Conservation (phyloP, 768 basidiomycete species). For the Hygrophoropsis aurantiaca region DNA sequence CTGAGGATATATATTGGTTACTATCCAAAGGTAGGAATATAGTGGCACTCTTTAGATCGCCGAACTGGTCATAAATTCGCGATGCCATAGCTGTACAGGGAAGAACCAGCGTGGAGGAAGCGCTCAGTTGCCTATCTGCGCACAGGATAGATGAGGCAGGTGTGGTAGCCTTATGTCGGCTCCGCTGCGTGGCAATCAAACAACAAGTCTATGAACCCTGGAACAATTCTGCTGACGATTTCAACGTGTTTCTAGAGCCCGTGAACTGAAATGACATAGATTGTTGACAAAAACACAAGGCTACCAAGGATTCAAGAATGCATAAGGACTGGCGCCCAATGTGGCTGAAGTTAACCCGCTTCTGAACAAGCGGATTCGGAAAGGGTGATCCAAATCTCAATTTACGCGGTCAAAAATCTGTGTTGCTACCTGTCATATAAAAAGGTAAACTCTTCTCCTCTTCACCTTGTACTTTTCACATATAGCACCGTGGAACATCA, state of each 20-base stretch:
- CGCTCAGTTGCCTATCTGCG: not conserved
- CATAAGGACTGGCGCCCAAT: conserved; percentile 12
- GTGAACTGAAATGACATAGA: conserved; percentile 7
- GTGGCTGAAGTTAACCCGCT: conserved; percentile 5
- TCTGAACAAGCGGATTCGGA: conserved; percentile 4
- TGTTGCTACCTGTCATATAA: conserved; percentile 24
- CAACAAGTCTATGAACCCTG: conserved; percentile 6
- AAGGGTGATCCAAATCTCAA: conserved; percentile 6
- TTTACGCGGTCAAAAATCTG: conserved; percentile 7
- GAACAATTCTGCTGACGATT: conserved; percentile 13
- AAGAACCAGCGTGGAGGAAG: no score
- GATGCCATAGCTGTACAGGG: no score
- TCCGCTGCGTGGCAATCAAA: conserved; percentile 14
- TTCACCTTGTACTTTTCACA: conserved; percentile 31
- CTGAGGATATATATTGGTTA: no score
- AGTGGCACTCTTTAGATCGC: no score
- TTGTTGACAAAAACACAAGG: conserved; percentile 12
- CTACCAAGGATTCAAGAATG: conserved; percentile 10
- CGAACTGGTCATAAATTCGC: no score
- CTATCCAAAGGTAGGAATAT: no score
- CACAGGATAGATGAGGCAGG: conserved; percentile 6
- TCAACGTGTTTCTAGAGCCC: conserved; percentile 17
- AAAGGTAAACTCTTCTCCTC: conserved; percentile 23
- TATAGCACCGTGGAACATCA: conserved; percentile 20
- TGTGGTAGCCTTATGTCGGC: conserved; percentile 13